These are phyloP conservation scores for Zangia roseola DNA, from an alignment of 768 basidiomycete genomes.

Conservation along the genomic window DNA sequence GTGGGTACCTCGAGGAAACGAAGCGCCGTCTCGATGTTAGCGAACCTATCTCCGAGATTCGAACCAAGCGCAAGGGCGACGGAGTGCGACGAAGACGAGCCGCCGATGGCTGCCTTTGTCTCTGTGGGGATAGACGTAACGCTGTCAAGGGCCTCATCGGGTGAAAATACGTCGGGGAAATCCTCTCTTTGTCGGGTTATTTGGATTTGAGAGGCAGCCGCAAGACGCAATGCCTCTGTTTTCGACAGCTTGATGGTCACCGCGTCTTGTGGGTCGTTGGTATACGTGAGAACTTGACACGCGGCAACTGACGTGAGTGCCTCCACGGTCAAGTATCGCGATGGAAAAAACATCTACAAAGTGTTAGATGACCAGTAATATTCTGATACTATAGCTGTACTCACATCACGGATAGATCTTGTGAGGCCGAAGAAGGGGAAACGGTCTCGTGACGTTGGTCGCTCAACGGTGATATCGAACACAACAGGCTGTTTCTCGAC, in stretches of 20 bases:
- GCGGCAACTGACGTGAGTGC: conserved; percentile 62
- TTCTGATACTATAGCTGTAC: too few species aligned
- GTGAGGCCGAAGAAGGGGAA: too few species aligned
- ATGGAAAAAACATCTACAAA: conserved; percentile 44
- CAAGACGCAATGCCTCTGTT: conserved; percentile 67
- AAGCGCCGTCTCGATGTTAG: conserved; percentile 78
- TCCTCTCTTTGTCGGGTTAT: conserved; percentile 47
- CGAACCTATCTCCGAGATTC: conserved; percentile 85
- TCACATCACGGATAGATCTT: too few species aligned
- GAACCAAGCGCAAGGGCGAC: conserved; percentile 83
- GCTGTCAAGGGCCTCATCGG: neutral
- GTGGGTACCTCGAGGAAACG: conserved; percentile 59
- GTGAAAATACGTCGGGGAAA: conserved; percentile 26
- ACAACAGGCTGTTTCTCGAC: conserved; percentile 59
- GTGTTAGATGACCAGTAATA: neutral
- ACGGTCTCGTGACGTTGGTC: neutral
- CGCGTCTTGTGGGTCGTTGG: conserved; percentile 15
- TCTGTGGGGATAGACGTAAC: neutral
- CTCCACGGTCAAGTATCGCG: conserved; percentile 66
- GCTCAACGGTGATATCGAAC: conserved; percentile 44
- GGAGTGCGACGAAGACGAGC: conserved; percentile 19
- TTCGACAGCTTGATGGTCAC: conserved; percentile 66
- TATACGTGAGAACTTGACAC: conserved; percentile 38
- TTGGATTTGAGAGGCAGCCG: conserved; percentile 61
- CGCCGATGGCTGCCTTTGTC: too few species aligned